Base-by-base conservation (phyloP, 1,284 basidiomycete genomes). In the Tylopilus sp. region DNA sequence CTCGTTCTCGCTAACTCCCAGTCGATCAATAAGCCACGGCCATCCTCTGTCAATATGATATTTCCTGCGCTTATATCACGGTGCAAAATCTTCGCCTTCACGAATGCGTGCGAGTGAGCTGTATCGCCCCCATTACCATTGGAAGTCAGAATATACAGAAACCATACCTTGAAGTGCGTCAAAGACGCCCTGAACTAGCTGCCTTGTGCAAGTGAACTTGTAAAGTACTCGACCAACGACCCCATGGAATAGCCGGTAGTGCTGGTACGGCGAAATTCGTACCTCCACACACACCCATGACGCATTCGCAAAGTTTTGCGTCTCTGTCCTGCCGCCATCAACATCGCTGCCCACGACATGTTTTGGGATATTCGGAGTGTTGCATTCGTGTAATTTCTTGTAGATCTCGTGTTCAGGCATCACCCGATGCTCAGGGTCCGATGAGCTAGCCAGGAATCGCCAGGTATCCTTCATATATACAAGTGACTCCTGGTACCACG, bases 231-330 rank as follows among this genome's bases (percentile, higher is more conserved):
- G 36, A 13, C 36, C 36, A 36, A 36, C 36, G 12, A 41, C 24
- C 26, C 39, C 44, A 9, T 58, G 56, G 5, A 65, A 22, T 7
- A 65, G 60, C 15, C 56, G 63, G n/a, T 62, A 65, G 39, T 65
- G 60, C 19, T 65, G 64, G 29, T n/a, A 55, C 4, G 55, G 57
- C 2, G 47, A 58, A 19, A 62, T 32, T 32, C 8, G 33, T 5
- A 47, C n/a, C 38, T 29, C 3, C 15, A 51, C 36, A 44, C 53
- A 38, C n/a, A 65, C 8, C 64, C 64, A 65, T 6, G 29, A 2
- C 10, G 53, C n/a, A 44, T 44, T 22, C 19, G 6, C 41, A 22
- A 44, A 44, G 19, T 44, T 24, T 36, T 36, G 54, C 9, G 33
- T 39, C 24, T 36, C n/a, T 24, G 54, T 39, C n/a, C 16, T 39